Evolutionary conservation across 2,329 filamentous ascomycete genomes (phyloP).

Genomic region (Cladosporium sp.): DNA sequence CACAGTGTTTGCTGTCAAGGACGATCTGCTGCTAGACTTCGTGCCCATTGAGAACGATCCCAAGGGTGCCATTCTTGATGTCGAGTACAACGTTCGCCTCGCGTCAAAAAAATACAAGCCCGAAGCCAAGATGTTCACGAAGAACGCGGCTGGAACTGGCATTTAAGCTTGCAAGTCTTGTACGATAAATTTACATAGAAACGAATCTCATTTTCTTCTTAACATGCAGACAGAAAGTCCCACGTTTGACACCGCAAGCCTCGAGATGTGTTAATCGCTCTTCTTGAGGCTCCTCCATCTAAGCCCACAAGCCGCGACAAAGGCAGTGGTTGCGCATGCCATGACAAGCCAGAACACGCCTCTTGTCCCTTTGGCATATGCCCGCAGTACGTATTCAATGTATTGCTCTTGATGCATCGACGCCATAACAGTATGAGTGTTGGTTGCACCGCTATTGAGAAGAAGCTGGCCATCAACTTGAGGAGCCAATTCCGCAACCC

Average conservation of each 20-base stretch:
- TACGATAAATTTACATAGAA: background rate
- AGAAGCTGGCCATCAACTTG: background rate
- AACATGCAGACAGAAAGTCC: background rate
- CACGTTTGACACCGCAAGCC: too few species aligned
- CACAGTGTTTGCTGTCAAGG: conserved; percentile 58
- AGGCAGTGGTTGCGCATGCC: background rate
- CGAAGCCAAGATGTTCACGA: conserved; percentile 5
- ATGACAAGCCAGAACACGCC: background rate
- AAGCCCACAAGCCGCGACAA: background rate
- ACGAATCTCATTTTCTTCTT: background rate
- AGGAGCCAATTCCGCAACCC: background rate
- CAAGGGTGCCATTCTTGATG: conserved; percentile 40
- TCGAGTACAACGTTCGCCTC: background rate
- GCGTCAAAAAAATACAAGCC: conserved; percentile 7
- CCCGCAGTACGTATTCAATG: background rate
- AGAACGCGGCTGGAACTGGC: background rate
- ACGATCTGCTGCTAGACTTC: conserved; percentile 56
- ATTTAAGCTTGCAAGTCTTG: background rate
- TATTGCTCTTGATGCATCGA: background rate
- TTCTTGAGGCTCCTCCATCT: background rate
- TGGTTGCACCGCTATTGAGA: background rate
- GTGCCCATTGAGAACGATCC: conserved; percentile 48
- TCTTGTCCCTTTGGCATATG: background rate
- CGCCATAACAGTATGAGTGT: background rate
- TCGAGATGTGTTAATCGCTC: background rate